Evolutionary conservation across 495 filamentous ascomycete species (phyloP), one percentile per base, ranked within the genome.

Genomic region (Melanomma pulvis-pyrius): DNA sequence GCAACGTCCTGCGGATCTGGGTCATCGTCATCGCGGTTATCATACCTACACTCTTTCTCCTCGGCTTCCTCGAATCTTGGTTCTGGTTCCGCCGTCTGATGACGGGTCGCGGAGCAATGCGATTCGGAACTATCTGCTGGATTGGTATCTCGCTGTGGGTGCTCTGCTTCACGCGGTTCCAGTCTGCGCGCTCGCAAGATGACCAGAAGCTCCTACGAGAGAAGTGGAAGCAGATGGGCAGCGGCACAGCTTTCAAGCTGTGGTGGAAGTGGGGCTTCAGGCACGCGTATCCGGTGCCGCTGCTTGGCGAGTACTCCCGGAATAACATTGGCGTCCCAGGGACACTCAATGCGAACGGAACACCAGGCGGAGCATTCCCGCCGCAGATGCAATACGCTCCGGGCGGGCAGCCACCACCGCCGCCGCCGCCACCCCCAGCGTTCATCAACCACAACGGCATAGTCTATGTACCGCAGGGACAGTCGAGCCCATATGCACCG

Each of bases 201-300:
- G 80, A 84, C 51, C 77, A 82, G 19, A 74, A 62, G 24, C 67
- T 74, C 3, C 70, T 85, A 24, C 56, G 72, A 49, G 51, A 78
- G 64, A 72, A 77, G 44, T 85, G 83, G 83, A 75, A 77, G 1
- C 72, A 70, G 0, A 77, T 81, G 66, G 39, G 71, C 28, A 66
- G 71, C 44, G 68, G 77, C 47, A 74, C 67, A 1, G 77, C 78
- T 56, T 72, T 82, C 22, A 71, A 72, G 54, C 71, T 81, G n/a
- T 85, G 80, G 76, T 77, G 80, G 55, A 72, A 77, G 46, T 82
- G 79, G 77, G 83, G 82, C 0, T 84, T 85, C 74, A 69, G 79
- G 1, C 80, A 76, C 65, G 69, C 74, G 36, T 85, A 85, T 67
- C 83, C 66, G 1, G 32, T 25, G 8, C 26, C 24, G 1, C 51